Base-by-base conservation (phyloP, 1,139 yeast genomes). In the Saccharomyces uvarum region DNA sequence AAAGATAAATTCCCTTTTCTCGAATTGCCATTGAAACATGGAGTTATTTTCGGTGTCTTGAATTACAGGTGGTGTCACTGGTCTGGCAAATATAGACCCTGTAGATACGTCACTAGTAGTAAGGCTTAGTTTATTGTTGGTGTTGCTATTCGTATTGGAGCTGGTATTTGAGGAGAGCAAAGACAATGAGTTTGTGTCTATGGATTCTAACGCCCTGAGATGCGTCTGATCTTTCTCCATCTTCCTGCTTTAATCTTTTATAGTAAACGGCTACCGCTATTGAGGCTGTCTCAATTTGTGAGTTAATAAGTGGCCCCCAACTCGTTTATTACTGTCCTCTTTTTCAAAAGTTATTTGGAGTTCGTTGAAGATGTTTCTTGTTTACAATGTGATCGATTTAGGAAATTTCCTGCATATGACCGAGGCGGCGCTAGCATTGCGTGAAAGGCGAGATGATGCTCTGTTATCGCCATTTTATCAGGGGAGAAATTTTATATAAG, bases 1-100 rank as follows among this genome's bases (percentile, higher is more conserved):
- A 51, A 66, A 66, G n/a, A 56, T 56, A 49, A 66, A 66, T 51
- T 66, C 70, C 31, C 58, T 61, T 28, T 57, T 54, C n/a, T 61
- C 64, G 16, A 58, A 56, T 54, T 64, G 64, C 69, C 69, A 65
- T 51, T 60, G 62, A 9, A 59, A 48, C 27, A 62, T 57, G 9
- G 62, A 56, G n/a, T 46, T 54, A 44, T 61, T 62, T 27, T 58
- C 63, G 33, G 49, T 54, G 14, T 53, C 56, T 8, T 31, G 47
- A 2, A 44, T 21, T n/a, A 53, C 47, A 3, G 63, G 56, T 4
- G 63, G 57, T 9, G 52, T 56, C 5, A 48, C 53, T n/a, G 57
- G 53, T 32, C 50, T 53, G 24, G 47, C 24, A 32, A 54, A 49
- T 24, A 52, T 27, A 8, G 56, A 54, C 19, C 51, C 54, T 3